phyloP scores from a whole-genome alignment of 352 stramenopile genomes.

The Blastocystis sp. region DNA sequence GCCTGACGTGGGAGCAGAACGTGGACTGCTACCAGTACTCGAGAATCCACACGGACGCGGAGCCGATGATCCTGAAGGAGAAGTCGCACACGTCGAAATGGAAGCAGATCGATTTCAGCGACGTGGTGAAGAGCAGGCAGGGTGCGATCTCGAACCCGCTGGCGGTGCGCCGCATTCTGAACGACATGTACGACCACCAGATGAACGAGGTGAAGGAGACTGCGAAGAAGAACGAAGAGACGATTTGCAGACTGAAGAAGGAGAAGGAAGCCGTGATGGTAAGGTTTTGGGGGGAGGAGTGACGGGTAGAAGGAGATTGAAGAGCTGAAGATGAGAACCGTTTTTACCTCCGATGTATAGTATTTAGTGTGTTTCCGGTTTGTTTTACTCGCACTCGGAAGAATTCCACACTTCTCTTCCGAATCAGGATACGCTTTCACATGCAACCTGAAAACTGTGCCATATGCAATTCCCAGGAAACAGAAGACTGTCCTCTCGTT shows the following conservation, averaged over 20 bases:
- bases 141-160: conserved; percentile 10
- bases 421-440: too few relatives aligned
- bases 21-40: conserved; percentile 4
- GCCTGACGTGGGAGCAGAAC: conserved; percentile 4
- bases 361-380: background rate
- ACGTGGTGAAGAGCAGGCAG: background rate
- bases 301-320: conserved; percentile 44
- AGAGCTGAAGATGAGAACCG: background rate
- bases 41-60: conserved; percentile 9
- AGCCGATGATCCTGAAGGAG: background rate
- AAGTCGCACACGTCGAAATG: conserved; percentile 3
- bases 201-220: conserved; percentile 8
- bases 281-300: background rate
- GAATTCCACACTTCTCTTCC: too few relatives aligned
- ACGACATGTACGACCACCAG: conserved; percentile 2
- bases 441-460: background rate
- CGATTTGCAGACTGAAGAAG: background rate
- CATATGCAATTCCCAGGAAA: conserved; percentile 16
- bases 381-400: conserved; percentile 37
- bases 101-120: background rate
- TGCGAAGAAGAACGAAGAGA: conserved; percentile 15
- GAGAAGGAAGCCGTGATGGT: background rate
- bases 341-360: background rate
- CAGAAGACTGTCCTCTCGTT: background rate
- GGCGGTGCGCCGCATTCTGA: conserved; percentile 1